Percentiles rank a stretch among this genome's conserved stretches.
Conservation (phyloP, 768 basidiomycete genomes). For the Ramaria sp. region DNA sequence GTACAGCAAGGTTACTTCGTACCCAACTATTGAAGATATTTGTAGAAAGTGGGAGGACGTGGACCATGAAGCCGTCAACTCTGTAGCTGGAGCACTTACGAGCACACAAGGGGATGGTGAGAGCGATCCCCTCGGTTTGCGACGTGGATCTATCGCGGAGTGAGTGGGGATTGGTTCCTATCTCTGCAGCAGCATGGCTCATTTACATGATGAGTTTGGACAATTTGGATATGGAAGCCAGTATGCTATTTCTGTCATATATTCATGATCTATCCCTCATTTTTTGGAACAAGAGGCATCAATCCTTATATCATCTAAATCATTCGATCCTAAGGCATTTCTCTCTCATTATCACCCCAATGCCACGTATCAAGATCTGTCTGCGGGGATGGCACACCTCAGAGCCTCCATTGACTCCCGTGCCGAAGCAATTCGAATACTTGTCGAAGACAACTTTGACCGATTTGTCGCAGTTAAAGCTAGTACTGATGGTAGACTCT, state of each 20-base stretch:
- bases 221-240: slow-evolving; percentile 68
- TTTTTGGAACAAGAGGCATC: slow-evolving; percentile 45
- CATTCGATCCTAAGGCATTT: slow-evolving; percentile 93
- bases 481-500: slow-evolving; percentile 72
- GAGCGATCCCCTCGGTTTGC: slow-evolving; percentile 68
- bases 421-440: slow-evolving; percentile 85
- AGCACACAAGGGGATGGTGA: slow-evolving; percentile 48
- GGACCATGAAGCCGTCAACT: slow-evolving; percentile 74
- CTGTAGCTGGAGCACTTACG: slow-evolving; percentile 56
- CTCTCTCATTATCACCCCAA: slow-evolving; percentile 87
- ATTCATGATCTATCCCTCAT: slow-evolving; percentile 7
- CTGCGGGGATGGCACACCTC: slow-evolving; percentile 62
- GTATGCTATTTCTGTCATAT: slow-evolving; percentile 30
- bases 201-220: slow-evolving; percentile 31
- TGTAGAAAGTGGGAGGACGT: slow-evolving; percentile 84
- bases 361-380: slow-evolving; percentile 88
- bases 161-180: slow-evolving; percentile 24
- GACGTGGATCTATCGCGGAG: slow-evolving; percentile 44
- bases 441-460: slow-evolving; percentile 98
- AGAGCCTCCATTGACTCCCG: slow-evolving; percentile 77
- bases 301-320: slow-evolving; percentile 80
- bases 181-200: background rate
- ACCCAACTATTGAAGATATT: background rate
- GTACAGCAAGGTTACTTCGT: slow-evolving; percentile 12
- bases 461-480: slow-evolving; percentile 96